A percentile compares a stretch with the other conserved stretches of the same genome.
Conservation (phyloP, 306 rosid species). For the Lathyrus tuberosus region DNA sequence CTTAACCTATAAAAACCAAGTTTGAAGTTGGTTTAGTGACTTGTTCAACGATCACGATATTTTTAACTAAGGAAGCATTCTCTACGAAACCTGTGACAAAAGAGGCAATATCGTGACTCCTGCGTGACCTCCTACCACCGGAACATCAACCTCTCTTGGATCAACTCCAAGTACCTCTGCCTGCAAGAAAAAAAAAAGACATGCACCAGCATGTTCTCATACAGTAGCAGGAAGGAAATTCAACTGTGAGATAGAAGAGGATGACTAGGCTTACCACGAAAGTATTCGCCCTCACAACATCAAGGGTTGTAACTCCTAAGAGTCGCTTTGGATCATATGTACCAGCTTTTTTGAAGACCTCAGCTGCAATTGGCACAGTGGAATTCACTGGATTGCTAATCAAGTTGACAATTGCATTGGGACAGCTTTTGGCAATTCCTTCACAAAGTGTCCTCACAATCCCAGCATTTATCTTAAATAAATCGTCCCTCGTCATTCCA, state of each 20-base stretch:
- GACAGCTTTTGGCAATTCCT: constrained; percentile 81
- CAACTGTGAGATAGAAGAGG: constrained; percentile 18
- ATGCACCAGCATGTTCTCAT: constrained; percentile 23
- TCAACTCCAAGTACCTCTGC: constrained; percentile 92
- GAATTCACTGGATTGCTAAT: constrained; percentile 97
- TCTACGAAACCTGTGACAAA: constrained; percentile 78
- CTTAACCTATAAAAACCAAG: constrained; percentile 67
- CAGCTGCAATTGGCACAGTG: constrained; percentile 93
- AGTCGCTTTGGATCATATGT: constrained; percentile 87
- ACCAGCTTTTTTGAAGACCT: constrained; percentile 93
- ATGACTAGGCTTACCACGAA: constrained; percentile 69
- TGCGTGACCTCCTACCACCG: constrained; percentile 95
- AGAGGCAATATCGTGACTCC: constrained; percentile 95
- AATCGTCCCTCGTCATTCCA: constrained; percentile 97
- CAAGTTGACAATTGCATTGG: constrained; percentile 88
- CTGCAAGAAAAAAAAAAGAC: constrained; percentile 48
- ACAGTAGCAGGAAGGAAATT: constrained; percentile 3
- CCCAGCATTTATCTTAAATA: constrained; percentile 91
- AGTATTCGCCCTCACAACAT: constrained; percentile 93
- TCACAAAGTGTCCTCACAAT: constrained; percentile 86
- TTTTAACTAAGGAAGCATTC: constrained; percentile 19
- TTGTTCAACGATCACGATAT: not conserved
- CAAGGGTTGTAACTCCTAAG: constrained; percentile 91
- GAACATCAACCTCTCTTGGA: constrained; percentile 95
- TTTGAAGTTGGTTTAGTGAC: constrained; percentile 27